These are phyloP conservation scores for Pterocarpus santalinus DNA, from an alignment of 306 rosid species.

Conservation along the genomic window DNA sequence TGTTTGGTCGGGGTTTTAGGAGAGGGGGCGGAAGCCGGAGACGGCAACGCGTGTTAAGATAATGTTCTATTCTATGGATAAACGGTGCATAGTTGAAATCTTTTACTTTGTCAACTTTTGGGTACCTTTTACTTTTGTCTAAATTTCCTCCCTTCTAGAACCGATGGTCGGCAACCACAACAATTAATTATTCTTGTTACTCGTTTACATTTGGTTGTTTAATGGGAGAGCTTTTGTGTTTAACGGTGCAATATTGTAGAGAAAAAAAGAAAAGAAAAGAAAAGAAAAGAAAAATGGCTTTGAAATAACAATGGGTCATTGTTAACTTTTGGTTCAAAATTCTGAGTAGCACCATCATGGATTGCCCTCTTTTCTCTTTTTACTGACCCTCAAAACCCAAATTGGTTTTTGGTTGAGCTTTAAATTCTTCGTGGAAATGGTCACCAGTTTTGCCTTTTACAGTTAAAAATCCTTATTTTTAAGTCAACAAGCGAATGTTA, in stretches of 20 bases:
- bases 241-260: neutral
- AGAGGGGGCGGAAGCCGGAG: neutral
- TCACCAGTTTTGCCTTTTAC: neutral
- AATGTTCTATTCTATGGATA: neutral
- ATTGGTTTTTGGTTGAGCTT: neutral
- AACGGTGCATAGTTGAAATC: neutral
- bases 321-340: constrained; percentile 23
- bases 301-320: neutral
- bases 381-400: neutral
- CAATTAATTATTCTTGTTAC: constrained; percentile 3
- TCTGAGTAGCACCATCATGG: constrained; percentile 6
- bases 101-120: constrained; percentile 33
- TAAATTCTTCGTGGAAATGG: neutral
- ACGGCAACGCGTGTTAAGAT: constrained; percentile 44
- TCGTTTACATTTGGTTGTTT: neutral
- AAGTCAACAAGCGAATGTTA: constrained; percentile 1
- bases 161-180: constrained; percentile 41
- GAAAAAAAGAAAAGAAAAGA: neutral
- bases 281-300: neutral
- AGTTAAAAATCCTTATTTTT: constrained; percentile 4
- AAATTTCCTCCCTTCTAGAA: constrained; percentile 48
- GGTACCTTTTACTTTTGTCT: constrained; percentile 39
- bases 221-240: constrained; percentile 6
- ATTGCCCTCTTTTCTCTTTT: neutral
- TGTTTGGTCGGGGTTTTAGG: constrained; percentile 41